A percentile compares a stretch with the other conserved stretches of the same genome.
These are phyloP conservation scores for Solanum ossicruentum DNA, from an alignment of 257 asterid species.

Conservation along the genomic window DNA sequence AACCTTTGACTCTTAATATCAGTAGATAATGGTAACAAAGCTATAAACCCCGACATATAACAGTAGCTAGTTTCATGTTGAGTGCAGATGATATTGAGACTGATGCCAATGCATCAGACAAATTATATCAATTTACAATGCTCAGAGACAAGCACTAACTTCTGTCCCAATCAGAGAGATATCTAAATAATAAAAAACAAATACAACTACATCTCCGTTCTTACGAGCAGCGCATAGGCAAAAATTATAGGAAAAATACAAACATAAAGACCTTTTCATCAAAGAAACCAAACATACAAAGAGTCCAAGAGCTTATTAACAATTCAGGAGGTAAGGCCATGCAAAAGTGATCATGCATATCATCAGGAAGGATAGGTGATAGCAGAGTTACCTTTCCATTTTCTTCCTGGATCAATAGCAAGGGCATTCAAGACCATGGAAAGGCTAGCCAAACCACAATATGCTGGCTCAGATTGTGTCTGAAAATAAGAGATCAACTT, in stretches of 20 bases:
- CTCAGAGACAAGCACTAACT: not conserved
- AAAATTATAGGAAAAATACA: not conserved
- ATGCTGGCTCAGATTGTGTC: conserved; percentile 99
- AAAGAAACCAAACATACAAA: not conserved
- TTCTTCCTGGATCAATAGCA: conserved; percentile 92
- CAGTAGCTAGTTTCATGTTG: not conserved
- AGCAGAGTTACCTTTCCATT: conserved; percentile 74
- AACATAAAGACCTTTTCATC: not conserved
- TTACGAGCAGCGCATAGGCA: not conserved
- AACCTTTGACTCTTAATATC: not conserved
- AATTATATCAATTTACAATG: not conserved
- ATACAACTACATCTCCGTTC: not conserved
- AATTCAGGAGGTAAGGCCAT: not conserved
- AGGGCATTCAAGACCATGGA: conserved; percentile 97
- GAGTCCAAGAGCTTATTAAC: not conserved
- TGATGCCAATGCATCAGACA: not conserved
- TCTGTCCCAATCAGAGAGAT: not conserved
- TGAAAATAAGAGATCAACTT: conserved; percentile 89
- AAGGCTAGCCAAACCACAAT: conserved; percentile 97
- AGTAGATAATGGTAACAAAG: not conserved
- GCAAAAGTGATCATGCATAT: not conserved
- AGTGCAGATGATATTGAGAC: not conserved
- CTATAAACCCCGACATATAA: not conserved
- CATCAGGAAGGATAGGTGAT: not conserved
- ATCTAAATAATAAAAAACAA: not conserved